Base-by-base conservation (phyloP, 805 yeast genomes). In the Scheffersomyces spartinae region DNA sequence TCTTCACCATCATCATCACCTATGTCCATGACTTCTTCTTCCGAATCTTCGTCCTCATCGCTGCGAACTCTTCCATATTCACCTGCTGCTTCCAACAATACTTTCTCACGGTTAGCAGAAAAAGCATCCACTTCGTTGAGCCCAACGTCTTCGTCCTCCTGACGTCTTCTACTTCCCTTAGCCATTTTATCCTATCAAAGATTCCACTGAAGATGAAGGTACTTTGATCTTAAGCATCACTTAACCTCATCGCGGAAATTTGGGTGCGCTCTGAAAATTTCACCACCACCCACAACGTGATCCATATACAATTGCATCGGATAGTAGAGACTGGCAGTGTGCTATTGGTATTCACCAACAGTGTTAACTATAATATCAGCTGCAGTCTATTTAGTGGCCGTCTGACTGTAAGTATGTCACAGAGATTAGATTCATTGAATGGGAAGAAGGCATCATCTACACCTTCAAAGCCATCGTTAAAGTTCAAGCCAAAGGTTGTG, bases 401-500 rank as follows among this genome's bases (percentile, higher is more conserved):
- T n/a, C n/a, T n/a, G n/a, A n/a, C 15, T 13, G 11, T 3, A 11
- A 12, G 4, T 28, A 59, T 58, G 65, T 52, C 63, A 17, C 55
- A 58, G 36, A 35, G 67, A 30, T 49, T 60, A 28, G 67, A 60
- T 23, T 55, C 63, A 13, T 45, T 60, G 36, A 55, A 47, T 31
- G 42, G 58, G 9, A 47, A 49, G 30, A 55, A 54, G 32, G 26
- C 26, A 24, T 6, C 33, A 6, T 11, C 28, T 9, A 11, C 30
- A 4, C 34, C 36, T 11, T 42, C 55, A 2, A 70, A 71, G 39
- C 68, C 81, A 6, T 61, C 71, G 2, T 54, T 79, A 32, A 77
- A 78, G 49, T 86, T 86, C 53, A 74, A 75, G 49, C 96, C 96
- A 2, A 86, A 86, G 49, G 76, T 65, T 2, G 94, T 86, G 21